Evolutionary conservation across 768 basidiomycete species (phyloP), one percentile per base, ranked within the genome.

Genomic region (Leccinum disarticulatum): DNA sequence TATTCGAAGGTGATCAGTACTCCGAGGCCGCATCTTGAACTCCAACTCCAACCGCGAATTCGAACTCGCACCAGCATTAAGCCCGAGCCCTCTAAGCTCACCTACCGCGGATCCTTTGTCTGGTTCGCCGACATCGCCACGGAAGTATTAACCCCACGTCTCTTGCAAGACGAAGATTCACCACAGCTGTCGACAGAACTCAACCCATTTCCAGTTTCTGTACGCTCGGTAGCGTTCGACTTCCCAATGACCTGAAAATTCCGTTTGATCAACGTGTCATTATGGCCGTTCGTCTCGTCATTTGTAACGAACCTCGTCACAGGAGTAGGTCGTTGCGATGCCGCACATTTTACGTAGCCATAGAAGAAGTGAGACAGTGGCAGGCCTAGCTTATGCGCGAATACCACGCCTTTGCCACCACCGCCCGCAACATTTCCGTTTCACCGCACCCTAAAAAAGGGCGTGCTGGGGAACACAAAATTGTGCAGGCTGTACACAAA

Each of bases 391-490:
- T 3, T 43, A 14, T 25, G 38, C 1, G 22, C 30, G 30, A 57
- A 57, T 27, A 33, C 3, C 22, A 1, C 4, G 1, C 22, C 27
- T 22, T 48, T 11, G 13, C 57, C 61, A 54, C 57, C 61, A 54
- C 55, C 30, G 48, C 65, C 54, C 4, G 17, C 31, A 11, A 64
- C 55, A 55, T 43, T 33, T 41, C 61, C 63, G 41, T 43, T 43
- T 43, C 41, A 11, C 64, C 43, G 65, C 57, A 55, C 65, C 65
- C 61, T 56, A 22, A 38, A 55, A 28, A 55, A 63, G 56, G 65
- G 65, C 61, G 52, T 52, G 25, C 64, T 63, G 43, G 65, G 59
- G 65, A 66, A 13, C 38, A 56, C 47, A 57, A 6, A 41, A 43
- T 11, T 54, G 19, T 55, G 49, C 53, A 43, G 59, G 63, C 59